Percentiles rank a stretch among this genome's conserved stretches.
Evolutionary conservation across 495 filamentous ascomycete genomes (phyloP).

Genomic region (Amniculicola lignicola): DNA sequence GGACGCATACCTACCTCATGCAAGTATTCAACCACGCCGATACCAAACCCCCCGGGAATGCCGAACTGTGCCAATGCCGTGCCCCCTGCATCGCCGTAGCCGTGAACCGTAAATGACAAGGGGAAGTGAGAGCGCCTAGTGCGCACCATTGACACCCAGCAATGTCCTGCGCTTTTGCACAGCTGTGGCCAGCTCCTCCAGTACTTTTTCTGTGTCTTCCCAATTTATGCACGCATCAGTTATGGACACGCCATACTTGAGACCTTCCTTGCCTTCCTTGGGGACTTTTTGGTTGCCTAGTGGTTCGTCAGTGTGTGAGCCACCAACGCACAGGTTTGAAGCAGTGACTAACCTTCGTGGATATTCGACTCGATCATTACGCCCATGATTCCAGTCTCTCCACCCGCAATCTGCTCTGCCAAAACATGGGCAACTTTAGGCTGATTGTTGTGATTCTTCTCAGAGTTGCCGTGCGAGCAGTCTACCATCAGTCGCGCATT

Average conservation of each 20-base stretch:
- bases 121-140: slow-evolving; percentile 1
- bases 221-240: slow-evolving; percentile 96
- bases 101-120: not conserved
- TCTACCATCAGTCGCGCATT: slow-evolving; percentile 89
- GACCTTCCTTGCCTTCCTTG: slow-evolving; percentile 76
- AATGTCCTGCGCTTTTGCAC: slow-evolving; percentile 65
- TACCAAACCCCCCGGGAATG: slow-evolving; percentile 10
- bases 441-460: slow-evolving; percentile 96
- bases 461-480: slow-evolving; percentile 94
- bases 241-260: slow-evolving; percentile 95
- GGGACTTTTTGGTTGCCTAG: slow-evolving; percentile 88
- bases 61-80: slow-evolving; percentile 18
- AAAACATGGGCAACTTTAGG: slow-evolving; percentile 84
- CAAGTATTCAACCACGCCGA: too few species aligned
- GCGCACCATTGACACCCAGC: slow-evolving; percentile 36
- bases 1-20: too few species aligned
- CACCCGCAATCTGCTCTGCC: slow-evolving; percentile 77
- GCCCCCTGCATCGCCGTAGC: not conserved
- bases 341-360: slow-evolving; percentile 67
- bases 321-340: not conserved
- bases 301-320: slow-evolving; percentile 9
- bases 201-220: slow-evolving; percentile 82
- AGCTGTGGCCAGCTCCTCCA: slow-evolving; percentile 75
- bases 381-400: slow-evolving; percentile 88
- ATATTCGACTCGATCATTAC: slow-evolving; percentile 99